Evolutionary conservation across 139 green algal genomes (phyloP).

Genomic region (Chlorella sorokiniana): DNA sequence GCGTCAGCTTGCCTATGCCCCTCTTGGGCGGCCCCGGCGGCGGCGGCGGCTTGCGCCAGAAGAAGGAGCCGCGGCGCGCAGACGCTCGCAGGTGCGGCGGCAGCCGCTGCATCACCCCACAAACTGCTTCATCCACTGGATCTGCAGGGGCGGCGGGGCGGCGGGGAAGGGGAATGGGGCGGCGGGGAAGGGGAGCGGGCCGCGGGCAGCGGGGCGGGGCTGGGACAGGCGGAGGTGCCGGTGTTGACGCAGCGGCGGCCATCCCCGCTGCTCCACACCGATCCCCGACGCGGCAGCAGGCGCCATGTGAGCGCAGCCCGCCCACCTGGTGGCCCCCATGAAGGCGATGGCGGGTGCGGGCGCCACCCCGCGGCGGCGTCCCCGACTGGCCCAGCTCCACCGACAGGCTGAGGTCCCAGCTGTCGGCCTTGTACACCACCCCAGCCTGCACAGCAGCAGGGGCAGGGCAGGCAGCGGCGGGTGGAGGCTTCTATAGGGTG

Average conservation of each 20-base stretch:
- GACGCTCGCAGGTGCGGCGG: conserved; percentile 43
- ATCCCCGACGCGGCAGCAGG: neutral
- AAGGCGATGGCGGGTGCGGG: conserved; percentile 30
- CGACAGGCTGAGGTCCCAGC: conserved; percentile 31
- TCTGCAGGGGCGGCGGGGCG: conserved; percentile 16
- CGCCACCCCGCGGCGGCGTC: neutral
- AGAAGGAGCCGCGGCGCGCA: conserved; percentile 58
- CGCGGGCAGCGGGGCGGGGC: too few relatives aligned
- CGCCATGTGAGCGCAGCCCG: neutral
- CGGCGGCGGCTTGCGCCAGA: conserved; percentile 42
- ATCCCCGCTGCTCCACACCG: too few relatives aligned
- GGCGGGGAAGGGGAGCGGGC: too few relatives aligned
- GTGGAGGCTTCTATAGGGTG: neutral
- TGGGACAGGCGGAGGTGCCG: too few relatives aligned
- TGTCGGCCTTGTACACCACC: conserved; percentile 37
- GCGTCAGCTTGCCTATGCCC: conserved; percentile 43
- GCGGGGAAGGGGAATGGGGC: too few relatives aligned
- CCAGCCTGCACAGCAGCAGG: conserved; percentile 29
- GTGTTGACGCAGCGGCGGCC: too few relatives aligned
- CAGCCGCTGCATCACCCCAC: conserved; percentile 34
- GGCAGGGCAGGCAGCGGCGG: neutral
- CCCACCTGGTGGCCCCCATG: conserved; percentile 61
- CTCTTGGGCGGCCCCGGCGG: conserved; percentile 21
- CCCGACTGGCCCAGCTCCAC: conserved; percentile 19
- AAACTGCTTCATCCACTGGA: conserved; percentile 44